Evolutionary conservation across 257 asterid species (phyloP).

Genomic region (Solanum dulcamara): DNA sequence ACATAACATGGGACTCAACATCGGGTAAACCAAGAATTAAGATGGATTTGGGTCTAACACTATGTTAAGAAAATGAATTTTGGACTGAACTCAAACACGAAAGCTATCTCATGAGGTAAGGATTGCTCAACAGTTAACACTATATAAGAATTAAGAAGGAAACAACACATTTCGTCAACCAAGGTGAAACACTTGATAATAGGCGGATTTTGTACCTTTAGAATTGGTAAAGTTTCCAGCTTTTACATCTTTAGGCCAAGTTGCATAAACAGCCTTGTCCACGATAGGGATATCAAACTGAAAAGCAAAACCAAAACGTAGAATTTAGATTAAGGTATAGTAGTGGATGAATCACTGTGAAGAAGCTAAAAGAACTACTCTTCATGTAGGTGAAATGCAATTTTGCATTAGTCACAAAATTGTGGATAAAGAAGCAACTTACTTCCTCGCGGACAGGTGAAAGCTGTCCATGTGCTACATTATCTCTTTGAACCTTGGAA

Average conservation of each 20-base stretch:
- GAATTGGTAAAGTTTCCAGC: constrained; percentile 22
- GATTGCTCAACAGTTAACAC: not conserved
- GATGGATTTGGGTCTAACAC: too few species aligned
- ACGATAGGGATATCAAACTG: constrained; percentile 16
- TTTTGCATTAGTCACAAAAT: not conserved
- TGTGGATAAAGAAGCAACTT: constrained; percentile 13
- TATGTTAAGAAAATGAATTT: not conserved
- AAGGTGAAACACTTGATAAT: not conserved
- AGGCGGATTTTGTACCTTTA: constrained; percentile 25
- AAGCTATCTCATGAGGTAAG: not conserved
- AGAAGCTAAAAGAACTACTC: not conserved
- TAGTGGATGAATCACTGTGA: not conserved
- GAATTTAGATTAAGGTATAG: not conserved
- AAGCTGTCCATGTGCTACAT: constrained; percentile 26
- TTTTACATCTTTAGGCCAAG: constrained; percentile 31
- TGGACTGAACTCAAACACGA: not conserved
- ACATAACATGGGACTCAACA: too few species aligned
- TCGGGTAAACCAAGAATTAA: too few species aligned
- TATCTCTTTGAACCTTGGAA: constrained; percentile 15
- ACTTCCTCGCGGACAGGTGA: constrained; percentile 59
- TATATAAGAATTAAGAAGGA: too few species aligned
- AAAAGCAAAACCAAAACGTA: not conserved
- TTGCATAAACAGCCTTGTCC: constrained; percentile 43
- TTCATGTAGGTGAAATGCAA: not conserved
- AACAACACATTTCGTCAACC: not conserved